A percentile compares a stretch with the other conserved stretches of the same genome.
phyloP scores from a whole-genome alignment of 352 stramenopile species.

The Phytopythium chamaehyphon region DNA sequence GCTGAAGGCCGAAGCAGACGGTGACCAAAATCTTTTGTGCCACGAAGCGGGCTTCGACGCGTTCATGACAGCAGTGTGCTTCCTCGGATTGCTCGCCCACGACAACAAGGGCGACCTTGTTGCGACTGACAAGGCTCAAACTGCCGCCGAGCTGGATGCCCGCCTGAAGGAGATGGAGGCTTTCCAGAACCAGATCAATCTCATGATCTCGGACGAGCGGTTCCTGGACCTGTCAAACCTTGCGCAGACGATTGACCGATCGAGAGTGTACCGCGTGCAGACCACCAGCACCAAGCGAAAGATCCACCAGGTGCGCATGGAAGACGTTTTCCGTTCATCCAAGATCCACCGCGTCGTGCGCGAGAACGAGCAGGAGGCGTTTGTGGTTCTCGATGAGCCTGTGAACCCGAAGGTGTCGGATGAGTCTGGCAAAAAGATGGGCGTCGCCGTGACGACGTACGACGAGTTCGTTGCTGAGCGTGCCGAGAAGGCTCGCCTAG shows the following conservation, averaged over 20 bases:
- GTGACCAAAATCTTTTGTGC: conserved; percentile 50
- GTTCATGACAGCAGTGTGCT: conserved; percentile 82
- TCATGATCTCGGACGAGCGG: conserved; percentile 74
- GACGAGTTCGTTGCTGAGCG: conserved; percentile 38
- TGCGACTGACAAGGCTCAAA: conserved; percentile 9
- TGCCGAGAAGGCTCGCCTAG: conserved; percentile 17
- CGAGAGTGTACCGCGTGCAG: conserved; percentile 54
- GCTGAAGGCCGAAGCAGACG: conserved; percentile 43
- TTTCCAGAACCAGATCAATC: conserved; percentile 72
- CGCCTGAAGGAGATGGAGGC: conserved; percentile 41
- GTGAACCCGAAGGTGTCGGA: conserved; percentile 23
- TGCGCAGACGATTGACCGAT: conserved; percentile 60
- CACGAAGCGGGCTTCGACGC: conserved; percentile 86
- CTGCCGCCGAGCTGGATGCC: conserved; percentile 24
- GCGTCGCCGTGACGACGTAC: conserved; percentile 50
- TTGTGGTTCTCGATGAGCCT: conserved; percentile 37
- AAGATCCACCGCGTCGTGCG: conserved; percentile 66
- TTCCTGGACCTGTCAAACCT: conserved; percentile 53
- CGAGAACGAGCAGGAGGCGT: conserved; percentile 60
- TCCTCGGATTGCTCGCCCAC: conserved; percentile 61
- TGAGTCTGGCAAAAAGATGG: conserved; percentile 24
- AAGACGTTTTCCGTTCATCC: conserved; percentile 56
- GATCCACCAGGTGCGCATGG: conserved; percentile 57
- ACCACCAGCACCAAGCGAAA: conserved; percentile 51
- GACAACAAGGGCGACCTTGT: conserved; percentile 44